These are phyloP conservation scores for Bauhinia variegata DNA, from an alignment of 306 rosid genomes.

Conservation along the genomic window DNA sequence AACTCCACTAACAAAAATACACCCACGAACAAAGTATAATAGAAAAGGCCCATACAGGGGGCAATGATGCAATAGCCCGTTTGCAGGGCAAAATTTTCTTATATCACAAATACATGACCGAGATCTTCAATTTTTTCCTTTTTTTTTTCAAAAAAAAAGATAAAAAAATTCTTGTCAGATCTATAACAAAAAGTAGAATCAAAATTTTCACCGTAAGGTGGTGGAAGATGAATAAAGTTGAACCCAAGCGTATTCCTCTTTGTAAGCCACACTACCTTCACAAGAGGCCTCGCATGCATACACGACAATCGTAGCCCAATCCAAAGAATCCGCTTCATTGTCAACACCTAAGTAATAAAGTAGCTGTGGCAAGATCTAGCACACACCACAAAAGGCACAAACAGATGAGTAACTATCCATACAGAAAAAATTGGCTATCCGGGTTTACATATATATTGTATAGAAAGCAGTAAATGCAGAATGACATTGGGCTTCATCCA, in stretches of 20 bases:
- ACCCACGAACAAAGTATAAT: no score
- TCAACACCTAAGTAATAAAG: slow-evolving; percentile 62
- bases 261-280: slow-evolving; percentile 53
- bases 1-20: no score
- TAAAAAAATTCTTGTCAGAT: no score
- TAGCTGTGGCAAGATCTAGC: slow-evolving; percentile 75
- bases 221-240: slow-evolving; percentile 54
- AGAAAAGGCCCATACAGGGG: no score
- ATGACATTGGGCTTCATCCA: no score
- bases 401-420: slow-evolving; percentile 28
- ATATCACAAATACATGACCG: background rate
- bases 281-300: slow-evolving; percentile 78
- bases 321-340: slow-evolving; percentile 62
- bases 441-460: no score
- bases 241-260: slow-evolving; percentile 71
- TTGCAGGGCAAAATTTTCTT: background rate
- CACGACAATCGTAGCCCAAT: slow-evolving; percentile 70
- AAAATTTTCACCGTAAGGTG: background rate
- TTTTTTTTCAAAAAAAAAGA: no score
- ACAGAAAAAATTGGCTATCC: background rate
- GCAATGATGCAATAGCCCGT: background rate
- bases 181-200: background rate
- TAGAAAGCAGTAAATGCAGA: no score
- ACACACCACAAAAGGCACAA: slow-evolving; percentile 19
- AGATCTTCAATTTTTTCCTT: slow-evolving; percentile 19